Conservation (phyloP, 2,329 filamentous ascomycete genomes). For the Pleomassaria siparia region DNA sequence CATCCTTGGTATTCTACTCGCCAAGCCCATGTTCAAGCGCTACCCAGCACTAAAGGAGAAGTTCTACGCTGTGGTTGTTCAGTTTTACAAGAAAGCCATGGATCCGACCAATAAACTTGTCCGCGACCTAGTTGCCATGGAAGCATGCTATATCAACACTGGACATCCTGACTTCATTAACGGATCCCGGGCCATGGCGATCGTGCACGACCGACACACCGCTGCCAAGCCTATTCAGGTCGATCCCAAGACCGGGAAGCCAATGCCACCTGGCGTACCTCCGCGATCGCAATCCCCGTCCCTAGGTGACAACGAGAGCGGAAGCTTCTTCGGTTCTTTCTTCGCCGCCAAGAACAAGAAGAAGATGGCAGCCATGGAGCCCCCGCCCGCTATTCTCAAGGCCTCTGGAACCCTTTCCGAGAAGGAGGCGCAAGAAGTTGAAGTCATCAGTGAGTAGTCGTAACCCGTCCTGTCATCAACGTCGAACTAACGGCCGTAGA, state of each 20-base stretch:
- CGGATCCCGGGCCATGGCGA: slow-evolving; percentile 95
- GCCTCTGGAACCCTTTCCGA: slow-evolving; percentile 92
- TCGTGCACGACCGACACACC: slow-evolving; percentile 90
- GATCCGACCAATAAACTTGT: slow-evolving; percentile 98
- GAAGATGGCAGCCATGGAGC: slow-evolving; percentile 99
- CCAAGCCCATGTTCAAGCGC: slow-evolving; percentile 85
- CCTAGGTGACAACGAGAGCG: slow-evolving; percentile 60
- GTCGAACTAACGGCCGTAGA: slow-evolving; percentile 65
- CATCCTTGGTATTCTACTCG: slow-evolving; percentile 85
- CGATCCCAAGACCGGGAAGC: slow-evolving; percentile 98
- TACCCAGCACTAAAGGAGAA: slow-evolving; percentile 97
- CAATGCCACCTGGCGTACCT: slow-evolving; percentile 68
- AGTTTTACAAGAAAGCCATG: slow-evolving; percentile 98
- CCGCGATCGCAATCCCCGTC: slow-evolving; percentile 76
- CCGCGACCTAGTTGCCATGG: slow-evolving; percentile 89
- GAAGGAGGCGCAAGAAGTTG: slow-evolving; percentile 92
- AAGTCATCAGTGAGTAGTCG: slow-evolving; percentile 83
- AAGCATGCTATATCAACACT: slow-evolving; percentile 96
- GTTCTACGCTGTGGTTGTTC: slow-evolving; percentile 87
- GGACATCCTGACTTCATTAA: slow-evolving; percentile 98
- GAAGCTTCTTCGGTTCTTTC: slow-evolving; percentile 96
- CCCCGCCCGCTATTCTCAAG: slow-evolving; percentile 89
- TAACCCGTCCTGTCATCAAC: slow-evolving; percentile 15
- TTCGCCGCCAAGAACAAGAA: slow-evolving; percentile 99
- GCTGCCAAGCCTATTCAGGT: slow-evolving; percentile 85